phyloP scores from a whole-genome alignment of 192 early-diverging fungal species.

The Podila clonocystis region DNA sequence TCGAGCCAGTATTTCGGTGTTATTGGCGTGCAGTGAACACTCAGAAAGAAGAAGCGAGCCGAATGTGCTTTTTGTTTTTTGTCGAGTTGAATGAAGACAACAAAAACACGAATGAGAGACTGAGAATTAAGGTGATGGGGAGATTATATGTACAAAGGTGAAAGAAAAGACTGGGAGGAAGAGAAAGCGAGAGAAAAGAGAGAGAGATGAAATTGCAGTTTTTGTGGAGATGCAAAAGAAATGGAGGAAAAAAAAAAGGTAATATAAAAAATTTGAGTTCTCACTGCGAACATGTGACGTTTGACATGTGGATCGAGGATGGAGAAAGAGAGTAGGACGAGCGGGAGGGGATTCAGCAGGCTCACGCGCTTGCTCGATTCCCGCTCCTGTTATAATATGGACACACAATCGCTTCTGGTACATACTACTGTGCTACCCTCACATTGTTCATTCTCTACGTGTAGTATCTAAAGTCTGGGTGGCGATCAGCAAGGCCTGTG shows the following conservation, averaged over 20 bases:
- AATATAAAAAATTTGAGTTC: too few species aligned
- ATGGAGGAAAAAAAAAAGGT: too few species aligned
- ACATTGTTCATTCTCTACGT: neutral
- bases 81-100: neutral
- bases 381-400: too few species aligned
- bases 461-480: neutral
- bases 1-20: neutral
- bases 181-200: neutral
- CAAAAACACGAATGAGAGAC: neutral
- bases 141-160: neutral
- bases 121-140: neutral
- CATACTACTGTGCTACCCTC: too few species aligned
- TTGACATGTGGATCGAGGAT: too few species aligned
- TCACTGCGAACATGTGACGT: too few species aligned
- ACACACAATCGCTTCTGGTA: too few species aligned
- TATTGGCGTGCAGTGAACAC: neutral
- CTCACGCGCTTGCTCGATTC: too few species aligned
- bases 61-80: neutral
- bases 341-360: too few species aligned
- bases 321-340: too few species aligned
- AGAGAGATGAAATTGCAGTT: neutral
- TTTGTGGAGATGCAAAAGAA: too few species aligned
- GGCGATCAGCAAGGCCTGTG: neutral
- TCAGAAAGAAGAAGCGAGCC: neutral
- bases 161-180: neutral